These are phyloP conservation scores for Capsella rubella DNA, from an alignment of 441 rosid species.

Conservation along the genomic window DNA sequence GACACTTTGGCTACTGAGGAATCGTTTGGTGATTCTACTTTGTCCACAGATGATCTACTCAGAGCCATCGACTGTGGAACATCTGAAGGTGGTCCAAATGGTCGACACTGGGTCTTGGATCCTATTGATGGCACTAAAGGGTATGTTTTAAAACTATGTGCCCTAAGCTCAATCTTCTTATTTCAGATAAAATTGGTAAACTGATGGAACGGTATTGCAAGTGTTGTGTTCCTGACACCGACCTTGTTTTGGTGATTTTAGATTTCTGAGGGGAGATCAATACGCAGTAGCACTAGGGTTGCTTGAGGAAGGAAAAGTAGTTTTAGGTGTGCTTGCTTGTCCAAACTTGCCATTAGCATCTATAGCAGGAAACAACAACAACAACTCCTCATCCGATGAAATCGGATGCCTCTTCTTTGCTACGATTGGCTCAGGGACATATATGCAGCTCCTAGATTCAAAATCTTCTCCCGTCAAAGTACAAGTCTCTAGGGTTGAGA, in stretches of 20 bases:
- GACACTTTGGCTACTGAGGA: slow-evolving; percentile 73
- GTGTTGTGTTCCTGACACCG: slow-evolving; percentile 7
- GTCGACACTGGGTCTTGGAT: slow-evolving; percentile 98
- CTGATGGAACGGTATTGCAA: neutral
- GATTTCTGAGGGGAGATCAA: slow-evolving; percentile 92
- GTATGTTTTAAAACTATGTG: slow-evolving; percentile 46
- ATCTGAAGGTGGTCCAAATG: slow-evolving; percentile 90
- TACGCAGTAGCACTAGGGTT: slow-evolving; percentile 92
- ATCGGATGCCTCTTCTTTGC: slow-evolving; percentile 91
- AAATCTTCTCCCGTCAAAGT: slow-evolving; percentile 68
- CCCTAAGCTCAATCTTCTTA: neutral
- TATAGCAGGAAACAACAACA: slow-evolving; percentile 39
- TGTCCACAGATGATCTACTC: slow-evolving; percentile 74
- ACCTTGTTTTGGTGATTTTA: slow-evolving; percentile 37
- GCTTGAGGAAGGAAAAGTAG: slow-evolving; percentile 91
- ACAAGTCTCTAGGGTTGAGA: slow-evolving; percentile 72
- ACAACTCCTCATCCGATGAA: slow-evolving; percentile 46
- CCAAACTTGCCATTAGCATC: slow-evolving; percentile 52
- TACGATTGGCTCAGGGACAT: slow-evolving; percentile 77
- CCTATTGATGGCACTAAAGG: slow-evolving; percentile 99
- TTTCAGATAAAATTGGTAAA: neutral
- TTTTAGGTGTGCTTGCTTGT: slow-evolving; percentile 81
- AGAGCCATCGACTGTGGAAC: slow-evolving; percentile 78
- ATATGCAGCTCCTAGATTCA: slow-evolving; percentile 74
- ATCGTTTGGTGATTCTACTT: slow-evolving; percentile 53